phyloP scores from a whole-genome alignment of 176 grass and related monocot species.

The Puccinellia tenuiflora region DNA sequence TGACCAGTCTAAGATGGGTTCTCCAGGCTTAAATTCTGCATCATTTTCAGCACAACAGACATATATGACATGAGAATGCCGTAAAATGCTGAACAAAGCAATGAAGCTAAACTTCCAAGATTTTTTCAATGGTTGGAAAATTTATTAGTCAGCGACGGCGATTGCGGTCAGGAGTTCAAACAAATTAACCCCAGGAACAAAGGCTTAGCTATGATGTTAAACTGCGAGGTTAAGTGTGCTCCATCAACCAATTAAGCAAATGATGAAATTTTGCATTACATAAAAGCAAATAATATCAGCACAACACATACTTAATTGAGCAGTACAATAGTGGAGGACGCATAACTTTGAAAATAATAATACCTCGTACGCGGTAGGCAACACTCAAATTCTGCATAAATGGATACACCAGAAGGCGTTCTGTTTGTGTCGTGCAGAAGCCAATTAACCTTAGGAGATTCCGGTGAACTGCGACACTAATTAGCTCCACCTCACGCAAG shows the following conservation, averaged over 20 bases:
- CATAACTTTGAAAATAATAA: background rate
- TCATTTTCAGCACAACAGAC: conserved; percentile 2
- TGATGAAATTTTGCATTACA: background rate
- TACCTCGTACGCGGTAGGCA: conserved; percentile 96
- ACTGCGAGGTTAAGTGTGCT: background rate
- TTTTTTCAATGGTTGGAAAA: background rate
- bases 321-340: background rate
- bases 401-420: conserved; percentile 93
- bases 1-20: conserved; percentile 81
- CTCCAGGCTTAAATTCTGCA: conserved; percentile 92
- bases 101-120: background rate
- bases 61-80: background rate
- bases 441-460: conserved; percentile 96
- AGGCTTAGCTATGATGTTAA: background rate
- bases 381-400: conserved; percentile 98
- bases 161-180: background rate
- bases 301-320: background rate
- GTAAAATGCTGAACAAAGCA: background rate
- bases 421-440: conserved; percentile 93
- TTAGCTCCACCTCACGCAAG: conserved; percentile 93
- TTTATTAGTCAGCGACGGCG: background rate
- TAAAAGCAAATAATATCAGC: background rate
- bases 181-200: background rate
- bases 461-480: conserved; percentile 95
- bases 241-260: background rate